These are phyloP conservation scores for Mortierella hygrophila DNA, from an alignment of 192 early-diverging fungal genomes.

Conservation along the genomic window DNA sequence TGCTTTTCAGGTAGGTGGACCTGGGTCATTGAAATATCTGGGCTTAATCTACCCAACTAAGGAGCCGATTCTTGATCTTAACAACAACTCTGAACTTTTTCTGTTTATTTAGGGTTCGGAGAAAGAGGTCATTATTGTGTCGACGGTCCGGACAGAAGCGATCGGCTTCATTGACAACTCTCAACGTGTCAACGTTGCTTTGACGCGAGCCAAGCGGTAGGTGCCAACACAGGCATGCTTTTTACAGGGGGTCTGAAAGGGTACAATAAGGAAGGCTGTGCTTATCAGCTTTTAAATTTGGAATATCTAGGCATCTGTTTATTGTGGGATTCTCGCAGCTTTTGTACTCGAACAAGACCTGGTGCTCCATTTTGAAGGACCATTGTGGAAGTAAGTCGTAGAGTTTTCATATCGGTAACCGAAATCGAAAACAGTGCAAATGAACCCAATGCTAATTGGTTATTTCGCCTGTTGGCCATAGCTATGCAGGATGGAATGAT, in stretches of 20 bases:
- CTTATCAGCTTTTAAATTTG: background rate
- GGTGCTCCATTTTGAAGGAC: conserved; percentile 32
- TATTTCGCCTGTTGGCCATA: background rate
- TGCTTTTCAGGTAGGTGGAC: conserved; percentile 67
- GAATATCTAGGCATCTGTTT: conserved; percentile 65
- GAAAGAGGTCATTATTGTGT: conserved; percentile 80
- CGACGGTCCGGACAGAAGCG: conserved; percentile 68
- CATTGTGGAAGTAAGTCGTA: conserved; percentile 38
- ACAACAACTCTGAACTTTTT: background rate
- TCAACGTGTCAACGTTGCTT: conserved; percentile 79
- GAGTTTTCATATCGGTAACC: background rate
- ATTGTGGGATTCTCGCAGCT: conserved; percentile 65
- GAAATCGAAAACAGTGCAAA: background rate
- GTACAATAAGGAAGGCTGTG: background rate
- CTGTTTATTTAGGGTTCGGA: conserved; percentile 72
- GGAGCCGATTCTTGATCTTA: background rate
- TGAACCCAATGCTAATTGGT: background rate
- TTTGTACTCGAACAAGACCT: conserved; percentile 23
- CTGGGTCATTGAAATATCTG: background rate
- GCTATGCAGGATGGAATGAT: conserved; percentile 16
- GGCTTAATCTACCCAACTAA: background rate
- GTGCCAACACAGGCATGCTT: background rate
- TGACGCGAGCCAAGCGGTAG: conserved; percentile 79
- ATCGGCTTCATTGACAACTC: conserved; percentile 75
- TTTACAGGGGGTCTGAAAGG: background rate